Percentiles rank a stretch among this genome's conserved stretches.
Evolutionary conservation across 2,329 filamentous ascomycete species (phyloP).

Genomic region (Paecilomyces variotii): DNA sequence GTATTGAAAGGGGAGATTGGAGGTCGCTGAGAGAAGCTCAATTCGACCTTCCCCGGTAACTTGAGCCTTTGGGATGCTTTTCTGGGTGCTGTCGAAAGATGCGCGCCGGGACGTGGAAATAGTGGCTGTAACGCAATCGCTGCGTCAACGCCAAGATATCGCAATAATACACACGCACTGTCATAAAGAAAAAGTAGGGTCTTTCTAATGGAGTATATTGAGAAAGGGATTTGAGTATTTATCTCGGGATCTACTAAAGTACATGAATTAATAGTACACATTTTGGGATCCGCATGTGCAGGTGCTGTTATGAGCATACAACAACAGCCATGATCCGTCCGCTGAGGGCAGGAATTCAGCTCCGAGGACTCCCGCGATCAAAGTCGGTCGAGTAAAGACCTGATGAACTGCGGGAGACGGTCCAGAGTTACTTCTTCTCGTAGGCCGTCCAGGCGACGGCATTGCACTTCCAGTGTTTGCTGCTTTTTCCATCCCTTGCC

Average conservation of each 20-base stretch:
- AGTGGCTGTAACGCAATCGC: neutral
- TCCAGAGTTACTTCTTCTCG: constrained; percentile 52
- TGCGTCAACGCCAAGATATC: neutral
- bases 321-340: neutral
- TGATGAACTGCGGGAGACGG: constrained; percentile 41
- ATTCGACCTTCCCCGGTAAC: neutral
- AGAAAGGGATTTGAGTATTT: neutral
- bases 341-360: too few species aligned
- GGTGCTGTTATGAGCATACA: neutral
- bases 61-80: constrained; percentile 1
- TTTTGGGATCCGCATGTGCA: neutral
- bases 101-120: constrained; percentile 1
- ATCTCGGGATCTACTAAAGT: neutral
- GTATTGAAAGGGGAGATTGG: neutral
- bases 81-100: neutral
- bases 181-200: neutral
- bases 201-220: neutral
- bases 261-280: constrained; percentile 3
- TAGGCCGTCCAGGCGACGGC: constrained; percentile 53
- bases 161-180: constrained; percentile 3
- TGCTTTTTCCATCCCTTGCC: constrained; percentile 60
- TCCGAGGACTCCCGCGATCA: constrained; percentile 24
- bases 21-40: neutral
- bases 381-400: constrained; percentile 43
- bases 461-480: constrained; percentile 67